Evolutionary conservation across 768 basidiomycete species (phyloP).

Genomic region (Collybia sordida): DNA sequence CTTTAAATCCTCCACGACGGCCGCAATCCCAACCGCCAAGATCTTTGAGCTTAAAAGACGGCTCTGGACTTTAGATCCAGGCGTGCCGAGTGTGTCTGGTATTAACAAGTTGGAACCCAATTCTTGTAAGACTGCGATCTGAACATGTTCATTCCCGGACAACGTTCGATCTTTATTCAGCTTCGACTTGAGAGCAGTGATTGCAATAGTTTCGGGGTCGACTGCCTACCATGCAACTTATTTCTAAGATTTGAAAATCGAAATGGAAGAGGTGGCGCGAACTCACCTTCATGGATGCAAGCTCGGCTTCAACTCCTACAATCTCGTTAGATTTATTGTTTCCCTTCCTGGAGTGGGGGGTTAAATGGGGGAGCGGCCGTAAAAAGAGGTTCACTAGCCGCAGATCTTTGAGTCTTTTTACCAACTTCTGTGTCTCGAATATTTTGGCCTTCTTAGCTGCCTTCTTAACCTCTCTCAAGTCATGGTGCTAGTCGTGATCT

Average conservation of each 20-base stretch:
- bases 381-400: slow-evolving; percentile 40
- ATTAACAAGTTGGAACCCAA: slow-evolving; percentile 31
- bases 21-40: slow-evolving; percentile 58
- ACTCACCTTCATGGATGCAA: slow-evolving; percentile 64
- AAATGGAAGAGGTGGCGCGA: background rate
- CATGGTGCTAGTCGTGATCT: slow-evolving; percentile 58
- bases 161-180: slow-evolving; percentile 71
- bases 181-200: slow-evolving; percentile 68
- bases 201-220: slow-evolving; percentile 57
- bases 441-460: slow-evolving; percentile 78
- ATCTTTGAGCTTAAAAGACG: slow-evolving; percentile 76
- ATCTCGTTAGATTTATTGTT: slow-evolving; percentile 37
- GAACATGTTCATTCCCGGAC: slow-evolving; percentile 45
- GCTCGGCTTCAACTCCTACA: slow-evolving; percentile 54
- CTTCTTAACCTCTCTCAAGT: slow-evolving; percentile 68
- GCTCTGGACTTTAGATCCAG: slow-evolving; percentile 61
- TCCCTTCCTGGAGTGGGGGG: slow-evolving; percentile 30
- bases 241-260: slow-evolving; percentile 4
- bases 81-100: slow-evolving; percentile 38
- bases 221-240: slow-evolving; percentile 41
- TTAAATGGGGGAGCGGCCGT: background rate
- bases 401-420: slow-evolving; percentile 76
- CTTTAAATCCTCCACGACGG: slow-evolving; percentile 50
- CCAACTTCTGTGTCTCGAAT: slow-evolving; percentile 79
- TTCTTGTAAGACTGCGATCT: slow-evolving; percentile 44